Evolutionary conservation across 2,329 filamentous ascomycete species (phyloP).

Genomic region (Phialocephala subalpina): DNA sequence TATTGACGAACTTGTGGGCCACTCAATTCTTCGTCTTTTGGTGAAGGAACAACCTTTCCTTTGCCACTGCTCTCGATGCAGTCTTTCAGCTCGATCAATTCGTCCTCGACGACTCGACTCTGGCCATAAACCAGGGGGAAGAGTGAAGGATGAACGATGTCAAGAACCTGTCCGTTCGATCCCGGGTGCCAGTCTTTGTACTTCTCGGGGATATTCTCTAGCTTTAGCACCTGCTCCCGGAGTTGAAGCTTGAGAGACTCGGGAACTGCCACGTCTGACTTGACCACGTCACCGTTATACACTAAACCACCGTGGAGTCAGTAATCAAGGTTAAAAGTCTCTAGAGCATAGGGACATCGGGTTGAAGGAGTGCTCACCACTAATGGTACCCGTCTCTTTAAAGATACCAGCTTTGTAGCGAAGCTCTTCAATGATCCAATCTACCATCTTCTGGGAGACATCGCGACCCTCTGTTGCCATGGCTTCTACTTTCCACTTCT

Average conservation of each 20-base stretch:
- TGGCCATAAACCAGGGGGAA: conserved; percentile 65
- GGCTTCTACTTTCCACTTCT: conserved; percentile 40
- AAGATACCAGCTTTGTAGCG: conserved; percentile 34
- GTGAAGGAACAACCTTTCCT: conserved; percentile 33
- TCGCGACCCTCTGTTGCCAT: conserved; percentile 37
- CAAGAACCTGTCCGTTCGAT: conserved; percentile 62
- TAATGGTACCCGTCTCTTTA: conserved; percentile 28
- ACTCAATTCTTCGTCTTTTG: conserved; percentile 7
- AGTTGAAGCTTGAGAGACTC: conserved; percentile 51
- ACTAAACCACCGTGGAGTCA: not conserved
- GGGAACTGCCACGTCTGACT: conserved; percentile 58
- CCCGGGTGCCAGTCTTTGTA: conserved; percentile 68
- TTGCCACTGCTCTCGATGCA: conserved; percentile 42
- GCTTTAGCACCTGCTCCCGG: conserved; percentile 48
- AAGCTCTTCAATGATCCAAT: conserved; percentile 39
- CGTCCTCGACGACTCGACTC: conserved; percentile 49
- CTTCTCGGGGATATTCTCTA: conserved; percentile 60
- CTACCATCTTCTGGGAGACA: conserved; percentile 44
- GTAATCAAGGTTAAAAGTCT: no score
- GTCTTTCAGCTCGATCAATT: conserved; percentile 34
- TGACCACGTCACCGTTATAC: conserved; percentile 51
- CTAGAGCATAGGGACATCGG: no score
- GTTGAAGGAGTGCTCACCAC: no score
- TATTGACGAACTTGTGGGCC: no score
- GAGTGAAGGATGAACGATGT: conserved; percentile 70